Evolutionary conservation across 768 basidiomycete genomes (phyloP), one percentile per base, ranked within the genome.

Genomic region (Mycena kentingensis): DNA sequence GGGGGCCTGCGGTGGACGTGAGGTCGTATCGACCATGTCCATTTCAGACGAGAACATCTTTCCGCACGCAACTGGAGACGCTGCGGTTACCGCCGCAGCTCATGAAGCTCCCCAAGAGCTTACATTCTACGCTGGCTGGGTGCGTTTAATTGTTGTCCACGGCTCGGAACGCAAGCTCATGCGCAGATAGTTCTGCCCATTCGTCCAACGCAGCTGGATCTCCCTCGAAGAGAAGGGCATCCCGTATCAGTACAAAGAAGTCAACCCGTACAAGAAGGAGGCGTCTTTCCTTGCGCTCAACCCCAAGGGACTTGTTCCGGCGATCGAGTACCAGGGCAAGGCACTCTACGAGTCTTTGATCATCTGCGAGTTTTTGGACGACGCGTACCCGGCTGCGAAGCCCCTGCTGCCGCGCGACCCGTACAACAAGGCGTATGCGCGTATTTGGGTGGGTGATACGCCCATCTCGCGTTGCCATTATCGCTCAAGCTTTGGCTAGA

Each of bases 221-320:
- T 67, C 78, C 0, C 72, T 88, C 4, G 85, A 89, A 62, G 86
- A 87, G 63, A 79, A 75, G 48, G 77, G 78, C 0, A 80, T 88
- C 25, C 80, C 81, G 1, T 88, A 88, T 60, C 83, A 84, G 55
- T 86, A 85, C 63, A 77, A 77, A 52, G 83, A 87, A 62, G 76
- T 82, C 19, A 84, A 86, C 65, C 84, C 85, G 2, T 88, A 87
- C 73, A 84, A 83, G 68, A 87, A 87, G 59, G 82, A 81, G 60
- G 67, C 74, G 15, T 73, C 79, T 35, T 82, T 82, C 62, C 70
- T 83, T 26, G 74, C 72, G 28, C 77, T 88, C 60, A 87, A 86
- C 54, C 86, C 87, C 0, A 84, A 82, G 60, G 87, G 87, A 5
- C 77, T 88, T 37, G 85, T 89, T 11, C 86, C 87, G 0, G 75